These are phyloP conservation scores for Dictyostelium firmibasis DNA, from an alignment of 78 protist genomes.

Conservation along the genomic window DNA sequence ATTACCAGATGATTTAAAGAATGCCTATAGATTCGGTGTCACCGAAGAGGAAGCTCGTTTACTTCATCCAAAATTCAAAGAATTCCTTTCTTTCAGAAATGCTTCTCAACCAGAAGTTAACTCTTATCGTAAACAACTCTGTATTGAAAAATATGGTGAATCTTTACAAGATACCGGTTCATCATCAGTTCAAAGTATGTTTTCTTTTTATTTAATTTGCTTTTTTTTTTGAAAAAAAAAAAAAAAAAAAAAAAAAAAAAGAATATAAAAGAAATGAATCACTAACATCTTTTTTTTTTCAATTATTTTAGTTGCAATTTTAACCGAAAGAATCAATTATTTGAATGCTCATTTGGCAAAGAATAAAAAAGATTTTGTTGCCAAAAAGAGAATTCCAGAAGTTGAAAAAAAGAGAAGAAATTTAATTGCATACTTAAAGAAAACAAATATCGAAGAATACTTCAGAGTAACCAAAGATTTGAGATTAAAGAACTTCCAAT, in stretches of 20 bases:
- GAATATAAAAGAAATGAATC: too few species aligned
- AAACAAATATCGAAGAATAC: slow-evolving; percentile 49
- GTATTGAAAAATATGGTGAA: slow-evolving; percentile 48
- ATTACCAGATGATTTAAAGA: slow-evolving; percentile 64
- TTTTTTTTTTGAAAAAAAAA: not conserved
- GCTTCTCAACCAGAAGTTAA: slow-evolving; percentile 66
- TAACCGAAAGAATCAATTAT: slow-evolving; percentile 53
- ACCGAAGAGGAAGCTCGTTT: slow-evolving; percentile 55
- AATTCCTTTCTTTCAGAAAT: slow-evolving; percentile 46
- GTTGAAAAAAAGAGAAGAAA: slow-evolving; percentile 31
- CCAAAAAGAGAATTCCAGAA: slow-evolving; percentile 23
- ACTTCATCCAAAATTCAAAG: slow-evolving; percentile 70
- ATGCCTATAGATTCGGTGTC: slow-evolving; percentile 68
- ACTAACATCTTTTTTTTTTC: not conserved
- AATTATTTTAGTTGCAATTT: slow-evolving; percentile 23
- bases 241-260: too few species aligned
- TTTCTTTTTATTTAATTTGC: not conserved
- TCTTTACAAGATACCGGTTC: slow-evolving; percentile 48
- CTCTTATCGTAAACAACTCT: slow-evolving; percentile 20
- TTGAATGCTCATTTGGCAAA: slow-evolving; percentile 30
- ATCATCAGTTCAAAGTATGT: slow-evolving; percentile 57
- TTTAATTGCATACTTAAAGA: slow-evolving; percentile 60
- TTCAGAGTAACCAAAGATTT: slow-evolving; percentile 55
- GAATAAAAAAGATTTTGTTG: slow-evolving; percentile 45
- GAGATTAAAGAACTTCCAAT: slow-evolving; percentile 24